Base-by-base conservation (phyloP, 176 grass and related monocot species). In the Zoysia japonica region DNA sequence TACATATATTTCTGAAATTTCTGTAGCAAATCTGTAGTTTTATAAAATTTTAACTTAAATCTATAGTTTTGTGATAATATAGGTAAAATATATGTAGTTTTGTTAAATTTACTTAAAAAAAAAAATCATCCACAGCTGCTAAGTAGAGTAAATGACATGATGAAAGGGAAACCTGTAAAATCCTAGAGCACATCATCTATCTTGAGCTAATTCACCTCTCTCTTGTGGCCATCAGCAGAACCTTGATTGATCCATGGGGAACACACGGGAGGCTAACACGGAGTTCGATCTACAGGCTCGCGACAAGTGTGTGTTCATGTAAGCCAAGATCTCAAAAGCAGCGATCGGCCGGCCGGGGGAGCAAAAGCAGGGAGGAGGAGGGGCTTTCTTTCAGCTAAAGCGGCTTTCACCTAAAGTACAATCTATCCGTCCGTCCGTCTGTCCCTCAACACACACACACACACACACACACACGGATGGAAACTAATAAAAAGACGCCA, bases 241-340 rank as follows among this genome's bases (percentile, higher is more conserved):
- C 46, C 65, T 68, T 28, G 65, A 65, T 47, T 77, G 17, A 17
- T 49, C 20, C 42, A 49, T 28, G 41, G 57, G 61, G 45, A 84
- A 73, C 52, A 43, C 64, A 79, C 2, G 3, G 9, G 37, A 44
- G 16, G 71, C n/a, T 83, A 88, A 73, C 52, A 65, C 36, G 6
- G 80, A 79, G 51, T 19, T n/a, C 71, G 17, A 65, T 48, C 57
- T 67, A 57, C 61, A 46, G 51, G 15, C 50, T 56, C 7, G 4
- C 75, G 80, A 83, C 75, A 83, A 79, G 75, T 83, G 80, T 82
- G 49, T 74, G 80, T 73, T 79, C 60, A 85, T 85, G 68, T 72
- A 74, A 80, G 69, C 86, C 81, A 84, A 80, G 70, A 84, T 84
- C 76, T 88, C 81, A 88, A 88, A 88, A 88, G 86, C 63, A 79